phyloP scores from a whole-genome alignment of 495 filamentous ascomycete species.

The Penicillium chermesinum region DNA sequence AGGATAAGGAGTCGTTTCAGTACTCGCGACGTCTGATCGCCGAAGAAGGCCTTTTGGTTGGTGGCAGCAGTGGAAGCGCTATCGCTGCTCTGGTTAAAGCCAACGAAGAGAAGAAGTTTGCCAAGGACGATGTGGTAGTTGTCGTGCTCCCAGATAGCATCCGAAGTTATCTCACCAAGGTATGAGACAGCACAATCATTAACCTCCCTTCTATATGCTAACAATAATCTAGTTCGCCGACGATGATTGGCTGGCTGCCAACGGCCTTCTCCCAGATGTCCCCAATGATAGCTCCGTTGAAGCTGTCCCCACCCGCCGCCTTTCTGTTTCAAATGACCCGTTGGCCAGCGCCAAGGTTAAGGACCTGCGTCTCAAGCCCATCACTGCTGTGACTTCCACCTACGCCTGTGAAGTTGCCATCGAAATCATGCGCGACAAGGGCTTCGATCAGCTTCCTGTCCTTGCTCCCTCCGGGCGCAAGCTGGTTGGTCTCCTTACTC shows the following conservation, averaged over 20 bases:
- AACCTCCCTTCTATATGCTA: conserved; percentile 2
- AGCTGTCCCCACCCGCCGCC: conserved; percentile 9
- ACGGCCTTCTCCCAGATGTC: conserved; percentile 69
- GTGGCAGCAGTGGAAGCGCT: conserved; percentile 90
- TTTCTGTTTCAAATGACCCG: conserved; percentile 42
- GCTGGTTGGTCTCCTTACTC: conserved; percentile 85
- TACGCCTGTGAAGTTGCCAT: conserved; percentile 76
- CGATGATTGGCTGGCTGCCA: conserved; percentile 96
- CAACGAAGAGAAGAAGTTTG: conserved; percentile 66
- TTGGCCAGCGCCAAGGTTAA: conserved; percentile 71
- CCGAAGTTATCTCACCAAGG: conserved; percentile 93
- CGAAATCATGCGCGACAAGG: conserved; percentile 94
- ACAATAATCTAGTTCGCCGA: conserved; percentile 67
- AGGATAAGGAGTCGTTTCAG: conserved; percentile 84
- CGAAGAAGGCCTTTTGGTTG: conserved; percentile 92
- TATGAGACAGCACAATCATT: conserved; percentile 16
- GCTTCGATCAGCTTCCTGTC: conserved; percentile 94
- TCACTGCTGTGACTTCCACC: conserved; percentile 70
- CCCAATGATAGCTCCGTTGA: conserved; percentile 43
- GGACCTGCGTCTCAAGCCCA: conserved; percentile 80
- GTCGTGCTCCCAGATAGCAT: conserved; percentile 94
- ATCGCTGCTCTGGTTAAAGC: conserved; percentile 79
- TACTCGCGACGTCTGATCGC: conserved; percentile 85
- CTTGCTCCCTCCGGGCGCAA: conserved; percentile 60
- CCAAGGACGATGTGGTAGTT: conserved; percentile 77